Conservation (phyloP, 2,329 filamentous ascomycete genomes). For the Fusarium sp. region DNA sequence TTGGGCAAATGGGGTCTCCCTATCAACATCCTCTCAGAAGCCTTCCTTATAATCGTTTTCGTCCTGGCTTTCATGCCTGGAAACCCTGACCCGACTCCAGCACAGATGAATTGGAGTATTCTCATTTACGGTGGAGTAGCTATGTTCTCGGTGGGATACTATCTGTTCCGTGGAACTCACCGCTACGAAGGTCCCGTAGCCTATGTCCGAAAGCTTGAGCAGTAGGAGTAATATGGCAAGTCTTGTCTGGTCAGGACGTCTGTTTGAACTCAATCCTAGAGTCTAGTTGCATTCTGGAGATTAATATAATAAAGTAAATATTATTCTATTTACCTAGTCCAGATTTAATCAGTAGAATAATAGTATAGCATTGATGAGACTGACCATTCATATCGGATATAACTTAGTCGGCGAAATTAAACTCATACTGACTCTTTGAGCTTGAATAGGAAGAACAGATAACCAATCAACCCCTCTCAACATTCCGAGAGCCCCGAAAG, state of each 20-base stretch:
- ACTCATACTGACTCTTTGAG: too few species aligned
- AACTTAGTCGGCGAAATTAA: too few species aligned
- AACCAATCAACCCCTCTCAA: background rate
- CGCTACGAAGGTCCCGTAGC: conserved; percentile 35
- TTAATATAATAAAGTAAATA: too few species aligned
- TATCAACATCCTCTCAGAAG: conserved; percentile 33
- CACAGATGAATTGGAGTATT: conserved; percentile 40
- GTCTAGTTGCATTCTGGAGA: too few species aligned
- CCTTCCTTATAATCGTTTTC: conserved; percentile 31
- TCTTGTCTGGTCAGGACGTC: too few species aligned
- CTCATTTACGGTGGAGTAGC: conserved; percentile 24
- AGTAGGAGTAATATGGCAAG: background rate
- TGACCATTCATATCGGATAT: too few species aligned
- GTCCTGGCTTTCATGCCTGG: conserved; percentile 38
- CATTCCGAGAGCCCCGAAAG: background rate
- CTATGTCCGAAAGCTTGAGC: conserved; percentile 26
- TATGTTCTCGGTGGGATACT: conserved; percentile 24
- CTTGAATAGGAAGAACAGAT: too few species aligned
- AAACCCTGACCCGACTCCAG: conserved; percentile 23
- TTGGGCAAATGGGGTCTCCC: conserved; percentile 32
- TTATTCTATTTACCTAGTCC: too few species aligned
- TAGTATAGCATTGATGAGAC: too few species aligned
- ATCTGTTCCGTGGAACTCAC: conserved; percentile 26
- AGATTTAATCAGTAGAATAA: too few species aligned
- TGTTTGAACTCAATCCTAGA: too few species aligned